A percentile compares a stretch with the other conserved stretches of the same genome.
phyloP scores from a whole-genome alignment of 208 protist genomes.

The Spongospora subterranea region DNA sequence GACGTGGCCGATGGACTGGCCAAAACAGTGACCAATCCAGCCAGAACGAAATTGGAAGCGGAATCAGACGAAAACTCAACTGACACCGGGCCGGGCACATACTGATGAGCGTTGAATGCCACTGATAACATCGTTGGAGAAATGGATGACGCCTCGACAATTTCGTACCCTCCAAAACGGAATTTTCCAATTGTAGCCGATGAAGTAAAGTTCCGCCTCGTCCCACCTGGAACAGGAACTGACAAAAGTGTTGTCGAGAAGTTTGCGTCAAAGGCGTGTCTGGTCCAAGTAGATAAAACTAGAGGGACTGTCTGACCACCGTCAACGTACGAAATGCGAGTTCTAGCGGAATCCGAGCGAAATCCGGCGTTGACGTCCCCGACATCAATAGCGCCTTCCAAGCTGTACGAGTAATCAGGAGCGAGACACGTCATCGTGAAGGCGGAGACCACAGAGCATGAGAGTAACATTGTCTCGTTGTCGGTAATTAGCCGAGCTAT shows the following conservation, averaged over 20 bases:
- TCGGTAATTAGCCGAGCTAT: no score
- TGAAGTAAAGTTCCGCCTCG: not conserved
- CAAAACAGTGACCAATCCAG: not conserved
- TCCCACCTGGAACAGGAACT: not conserved
- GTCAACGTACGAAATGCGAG: not conserved
- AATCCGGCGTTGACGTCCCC: not conserved
- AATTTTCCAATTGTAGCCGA: not conserved
- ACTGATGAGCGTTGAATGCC: not conserved
- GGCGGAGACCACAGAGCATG: not conserved
- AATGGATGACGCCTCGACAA: no score
- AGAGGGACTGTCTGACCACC: no score
- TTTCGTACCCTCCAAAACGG: no score
- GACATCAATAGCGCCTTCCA: not conserved
- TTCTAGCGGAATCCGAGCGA: not conserved
- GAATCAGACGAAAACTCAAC: slow-evolving; percentile 2
- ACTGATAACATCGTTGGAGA: not conserved
- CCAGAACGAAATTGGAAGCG: not conserved
- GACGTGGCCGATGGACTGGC: not conserved
- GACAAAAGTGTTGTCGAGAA: no score
- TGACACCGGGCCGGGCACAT: not conserved
- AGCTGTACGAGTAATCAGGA: not conserved
- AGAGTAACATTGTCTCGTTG: not conserved
- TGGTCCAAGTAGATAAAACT: no score
- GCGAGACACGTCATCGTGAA: not conserved
- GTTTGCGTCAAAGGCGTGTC: no score